Percentiles rank a stretch among this genome's conserved stretches.
Conservation (phyloP, 495 filamentous ascomycete genomes). For the Hypomontagnella submonticulosa region DNA sequence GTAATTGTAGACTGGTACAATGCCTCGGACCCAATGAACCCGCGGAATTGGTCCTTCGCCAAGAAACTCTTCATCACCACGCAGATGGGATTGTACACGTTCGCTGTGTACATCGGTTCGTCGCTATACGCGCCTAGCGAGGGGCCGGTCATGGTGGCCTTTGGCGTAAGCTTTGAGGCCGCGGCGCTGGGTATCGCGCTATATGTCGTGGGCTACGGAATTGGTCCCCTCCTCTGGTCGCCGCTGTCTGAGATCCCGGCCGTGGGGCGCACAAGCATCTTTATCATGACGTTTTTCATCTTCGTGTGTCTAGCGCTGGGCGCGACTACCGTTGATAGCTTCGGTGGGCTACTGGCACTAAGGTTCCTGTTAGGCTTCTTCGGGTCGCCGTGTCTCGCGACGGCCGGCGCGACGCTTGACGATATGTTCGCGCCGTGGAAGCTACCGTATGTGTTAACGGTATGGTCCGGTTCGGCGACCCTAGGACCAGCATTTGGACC, state of each 20-base stretch:
- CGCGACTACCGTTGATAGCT: conserved; percentile 76
- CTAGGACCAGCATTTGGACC: conserved; percentile 61
- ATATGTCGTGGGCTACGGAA: conserved; percentile 72
- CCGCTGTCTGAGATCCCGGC: conserved; percentile 74
- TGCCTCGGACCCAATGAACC: conserved; percentile 63
- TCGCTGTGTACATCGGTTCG: conserved; percentile 60
- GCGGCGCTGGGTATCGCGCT: conserved; percentile 66
- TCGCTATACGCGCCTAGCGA: conserved; percentile 60
- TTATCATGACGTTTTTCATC: conserved; percentile 71
- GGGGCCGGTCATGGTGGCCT: conserved; percentile 56
- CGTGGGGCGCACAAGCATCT: conserved; percentile 70
- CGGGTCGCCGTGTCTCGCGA: conserved; percentile 79
- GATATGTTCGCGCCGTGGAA: conserved; percentile 78
- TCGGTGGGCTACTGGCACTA: conserved; percentile 73
- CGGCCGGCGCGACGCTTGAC: conserved; percentile 83
- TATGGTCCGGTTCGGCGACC: conserved; percentile 62
- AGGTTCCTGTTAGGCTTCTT: conserved; percentile 80
- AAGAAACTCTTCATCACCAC: conserved; percentile 59
- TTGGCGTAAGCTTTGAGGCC: conserved; percentile 63
- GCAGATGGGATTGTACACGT: conserved; percentile 64
- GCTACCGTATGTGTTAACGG: conserved; percentile 74
- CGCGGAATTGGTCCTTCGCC: conserved; percentile 62
- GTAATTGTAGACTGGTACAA: conserved; percentile 66
- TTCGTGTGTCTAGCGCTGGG: conserved; percentile 81
- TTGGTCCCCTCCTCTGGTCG: conserved; percentile 62